Base-by-base conservation (phyloP, 1,284 basidiomycete genomes). In the Marasmius fiardii region DNA sequence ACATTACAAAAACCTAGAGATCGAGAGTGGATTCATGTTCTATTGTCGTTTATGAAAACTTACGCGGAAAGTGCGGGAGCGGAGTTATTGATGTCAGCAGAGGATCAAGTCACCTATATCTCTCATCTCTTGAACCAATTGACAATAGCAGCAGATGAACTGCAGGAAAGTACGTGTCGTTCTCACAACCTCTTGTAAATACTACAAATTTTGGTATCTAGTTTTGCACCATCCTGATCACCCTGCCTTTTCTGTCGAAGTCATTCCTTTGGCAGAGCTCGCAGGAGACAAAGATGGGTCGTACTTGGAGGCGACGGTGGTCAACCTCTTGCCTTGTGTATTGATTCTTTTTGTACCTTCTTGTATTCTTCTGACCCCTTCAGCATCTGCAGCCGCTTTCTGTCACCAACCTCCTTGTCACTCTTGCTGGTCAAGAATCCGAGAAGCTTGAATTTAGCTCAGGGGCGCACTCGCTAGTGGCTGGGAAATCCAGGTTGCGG, bases 241-340 rank as follows among this genome's bases (percentile, higher is more conserved):
- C 66, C 83, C 90, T 10, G 79, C 79, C 1, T 67, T 93, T 24
- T 77, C 79, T 7, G 63, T 92, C 23, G 67, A 68, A 3, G 68
- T 87, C 4, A 63, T 71, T 0, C 66, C 71, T 7, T 67, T 75
- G 51, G 85, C 83, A 0, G 70, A 68, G 37, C 67, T 80, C 33
- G 78, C 82, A 4, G 76, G 77, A 8, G 74, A 74, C 3, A 76
- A 82, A 58, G 92, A 94, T 66, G 88, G 88, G 1, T 81, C 80
- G 37, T 77, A 75, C 50, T 64, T 93, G 14, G 72, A 80, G 56
- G 77, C 85, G 5, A 72, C 71, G 1, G 69, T 93, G 28, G 68
- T 70, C 37, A 94, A 92, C 65, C 69, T 72, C 45, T 66, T 95
- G 21, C 89, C 90, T 52, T 91, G 88, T 62, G 92, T 93, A 70